Conservation (phyloP, 192 early-diverging fungal species). For the Coemansia sp. region DNA sequence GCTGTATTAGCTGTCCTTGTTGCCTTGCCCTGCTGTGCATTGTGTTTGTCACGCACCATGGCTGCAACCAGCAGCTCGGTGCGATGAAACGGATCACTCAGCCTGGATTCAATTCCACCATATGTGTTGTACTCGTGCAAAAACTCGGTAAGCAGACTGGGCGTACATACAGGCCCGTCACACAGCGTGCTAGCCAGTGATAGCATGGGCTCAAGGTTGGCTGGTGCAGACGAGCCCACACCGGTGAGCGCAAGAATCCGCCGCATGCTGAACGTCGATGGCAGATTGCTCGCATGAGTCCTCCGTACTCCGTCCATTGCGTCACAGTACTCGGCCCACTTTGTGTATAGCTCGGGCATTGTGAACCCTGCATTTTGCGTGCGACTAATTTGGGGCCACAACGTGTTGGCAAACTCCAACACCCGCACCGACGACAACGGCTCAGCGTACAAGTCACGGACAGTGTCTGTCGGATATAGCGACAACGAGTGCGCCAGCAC, state of each 20-base stretch:
- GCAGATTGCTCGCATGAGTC: slow-evolving; percentile 11
- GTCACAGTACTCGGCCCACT: slow-evolving; percentile 8
- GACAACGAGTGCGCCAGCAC: slow-evolving; percentile 21
- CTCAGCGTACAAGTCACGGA: slow-evolving; percentile 7
- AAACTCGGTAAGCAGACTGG: not conserved
- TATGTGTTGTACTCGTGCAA: not conserved
- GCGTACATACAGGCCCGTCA: slow-evolving; percentile 1
- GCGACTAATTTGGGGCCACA: not conserved
- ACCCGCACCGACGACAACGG: slow-evolving; percentile 7
- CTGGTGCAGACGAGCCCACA: not conserved
- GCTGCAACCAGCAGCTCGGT: slow-evolving; percentile 2
- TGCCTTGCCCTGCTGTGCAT: not conserved
- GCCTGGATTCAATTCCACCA: not conserved
- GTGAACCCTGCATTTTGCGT: not conserved
- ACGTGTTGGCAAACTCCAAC: not conserved
- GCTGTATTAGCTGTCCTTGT: not conserved
- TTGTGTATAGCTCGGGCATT: slow-evolving; percentile 15
- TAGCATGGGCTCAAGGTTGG: slow-evolving; percentile 10
- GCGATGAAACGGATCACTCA: not conserved
- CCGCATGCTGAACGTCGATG: slow-evolving; percentile 11
- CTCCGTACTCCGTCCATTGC: not conserved
- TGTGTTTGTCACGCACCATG: not conserved
- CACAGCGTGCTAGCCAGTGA: slow-evolving; percentile 2
- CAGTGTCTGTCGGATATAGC: slow-evolving; percentile 4
- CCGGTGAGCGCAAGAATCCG: slow-evolving; percentile 9